Evolutionary conservation across 352 stramenopile genomes (phyloP), one percentile per base, ranked within the genome.

Genomic region (Phytophthora multivora): DNA sequence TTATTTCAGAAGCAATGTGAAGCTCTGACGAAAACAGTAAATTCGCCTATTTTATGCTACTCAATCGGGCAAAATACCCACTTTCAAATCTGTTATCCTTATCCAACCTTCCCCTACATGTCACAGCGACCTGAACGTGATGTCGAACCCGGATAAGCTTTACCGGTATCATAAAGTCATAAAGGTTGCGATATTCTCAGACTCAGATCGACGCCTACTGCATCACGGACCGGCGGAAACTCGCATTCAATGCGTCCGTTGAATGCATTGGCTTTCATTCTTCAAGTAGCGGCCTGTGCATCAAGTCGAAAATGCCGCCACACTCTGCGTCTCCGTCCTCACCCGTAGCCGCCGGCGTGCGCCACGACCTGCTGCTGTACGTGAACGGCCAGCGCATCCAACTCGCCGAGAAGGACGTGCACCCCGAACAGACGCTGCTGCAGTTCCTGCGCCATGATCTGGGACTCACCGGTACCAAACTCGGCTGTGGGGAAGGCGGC

Each of bases 401-500:
- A 33, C 58, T 90, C 31, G 51, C 59, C 12, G 80, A 88, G 61
- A 69, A 66, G 10, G 59, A 90, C 43, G 77, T 83, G 43, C 68
- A 76, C 23, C 88, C 89, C 0, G 80, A 95, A 57, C 77, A 84
- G 30, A 97, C 86, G 50, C 68, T 97, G 28, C 72, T 97, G 54
- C 78, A 93, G 68, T 96, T 91, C 57, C 71, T 97, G 38, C 89
- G 89, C 59, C 73, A 76, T 13, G 81, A 84, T 28, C 50, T 90
- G 46, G 56, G 78, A 3, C 80, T 95, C 59, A 91, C 84, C 16
- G 88, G 86, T 52, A 95, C 88, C 2, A 97, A 96, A 56, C 77
- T 96, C 16, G 94, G 93, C 58, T 99, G 97, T 55, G 92, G 90
- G 1, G 96, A 99, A 63, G 97, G 97, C 33, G 97, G 97, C 30